Conservation (phyloP, 371 early-diverging fungal species). For the Apophysomyces ossiformis region DNA sequence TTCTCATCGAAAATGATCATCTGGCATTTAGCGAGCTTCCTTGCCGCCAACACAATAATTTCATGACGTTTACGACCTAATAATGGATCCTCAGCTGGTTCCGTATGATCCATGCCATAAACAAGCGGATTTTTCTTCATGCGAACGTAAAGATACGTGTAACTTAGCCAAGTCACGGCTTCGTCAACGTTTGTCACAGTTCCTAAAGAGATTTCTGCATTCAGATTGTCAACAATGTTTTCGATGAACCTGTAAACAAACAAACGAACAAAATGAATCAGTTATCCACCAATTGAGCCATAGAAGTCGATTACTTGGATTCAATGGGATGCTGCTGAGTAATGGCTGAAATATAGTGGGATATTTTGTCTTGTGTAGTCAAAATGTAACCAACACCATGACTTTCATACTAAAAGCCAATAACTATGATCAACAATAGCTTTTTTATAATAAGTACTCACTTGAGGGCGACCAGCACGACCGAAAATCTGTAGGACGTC, state of each 20-base stretch:
- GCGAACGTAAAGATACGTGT: conserved; percentile 97
- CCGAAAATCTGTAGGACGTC: conserved; percentile 99
- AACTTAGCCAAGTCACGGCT: conserved; percentile 96
- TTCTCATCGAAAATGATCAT: conserved; percentile 92
- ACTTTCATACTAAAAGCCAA: conserved; percentile 73
- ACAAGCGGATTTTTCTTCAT: conserved; percentile 95
- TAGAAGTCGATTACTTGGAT: conserved; percentile 57
- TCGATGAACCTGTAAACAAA: conserved; percentile 68
- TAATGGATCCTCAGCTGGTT: conserved; percentile 78
- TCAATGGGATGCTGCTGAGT: conserved; percentile 98
- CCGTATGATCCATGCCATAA: conserved; percentile 86
- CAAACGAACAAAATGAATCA: neutral
- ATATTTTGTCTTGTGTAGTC: conserved; percentile 90
- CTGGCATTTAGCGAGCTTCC: conserved; percentile 75
- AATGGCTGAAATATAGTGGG: conserved; percentile 94
- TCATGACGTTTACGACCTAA: conserved; percentile 50
- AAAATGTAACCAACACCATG: conserved; percentile 92
- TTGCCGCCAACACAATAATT: conserved; percentile 24
- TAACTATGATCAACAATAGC: neutral
- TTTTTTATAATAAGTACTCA: neutral
- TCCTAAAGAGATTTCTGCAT: conserved; percentile 96
- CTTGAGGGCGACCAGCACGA: conserved; percentile 98
- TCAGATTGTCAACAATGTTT: conserved; percentile 91
- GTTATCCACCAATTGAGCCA: neutral
- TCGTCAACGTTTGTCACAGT: conserved; percentile 94